These are phyloP conservation scores for Citrus reticulata DNA, from an alignment of 345 rosid species.

Conservation along the genomic window DNA sequence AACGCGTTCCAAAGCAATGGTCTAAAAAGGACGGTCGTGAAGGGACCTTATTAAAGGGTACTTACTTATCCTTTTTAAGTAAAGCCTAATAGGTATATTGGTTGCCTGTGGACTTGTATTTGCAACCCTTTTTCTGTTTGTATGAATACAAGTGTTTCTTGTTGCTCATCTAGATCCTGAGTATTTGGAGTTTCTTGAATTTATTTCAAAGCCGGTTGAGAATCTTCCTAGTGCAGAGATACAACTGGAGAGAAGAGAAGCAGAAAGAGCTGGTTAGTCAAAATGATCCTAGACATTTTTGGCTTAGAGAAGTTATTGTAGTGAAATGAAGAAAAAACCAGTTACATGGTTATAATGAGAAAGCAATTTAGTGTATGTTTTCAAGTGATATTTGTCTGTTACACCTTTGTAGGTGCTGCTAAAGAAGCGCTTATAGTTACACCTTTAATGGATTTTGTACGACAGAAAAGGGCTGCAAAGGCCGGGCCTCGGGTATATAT, in stretches of 20 bases:
- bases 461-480: slow-evolving; percentile 59
- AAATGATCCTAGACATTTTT: not conserved
- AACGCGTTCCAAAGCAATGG: slow-evolving; percentile 55
- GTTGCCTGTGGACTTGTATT: slow-evolving; percentile 5
- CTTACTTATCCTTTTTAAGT: not conserved
- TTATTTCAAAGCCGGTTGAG: slow-evolving; percentile 68
- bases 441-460: slow-evolving; percentile 70
- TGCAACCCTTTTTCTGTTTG: slow-evolving; percentile 10
- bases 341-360: not conserved
- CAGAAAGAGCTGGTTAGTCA: slow-evolving; percentile 60
- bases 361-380: not conserved
- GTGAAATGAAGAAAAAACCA: not conserved
- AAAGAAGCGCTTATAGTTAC: slow-evolving; percentile 48
- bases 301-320: not conserved
- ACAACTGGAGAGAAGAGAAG: slow-evolving; percentile 69
- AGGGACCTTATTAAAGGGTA: slow-evolving; percentile 61
- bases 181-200: slow-evolving; percentile 74
- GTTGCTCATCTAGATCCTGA: slow-evolving; percentile 55
- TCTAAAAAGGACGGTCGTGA: slow-evolving; percentile 66
- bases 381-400: slow-evolving; percentile 3
- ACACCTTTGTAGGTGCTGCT: slow-evolving; percentile 30
- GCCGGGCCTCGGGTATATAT: slow-evolving; percentile 42
- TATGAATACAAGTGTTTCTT: slow-evolving; percentile 21
- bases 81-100: not conserved
- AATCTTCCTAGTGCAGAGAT: slow-evolving; percentile 76